phyloP scores from a whole-genome alignment of 2,329 filamentous ascomycete genomes.

The Fusarium algeriense region DNA sequence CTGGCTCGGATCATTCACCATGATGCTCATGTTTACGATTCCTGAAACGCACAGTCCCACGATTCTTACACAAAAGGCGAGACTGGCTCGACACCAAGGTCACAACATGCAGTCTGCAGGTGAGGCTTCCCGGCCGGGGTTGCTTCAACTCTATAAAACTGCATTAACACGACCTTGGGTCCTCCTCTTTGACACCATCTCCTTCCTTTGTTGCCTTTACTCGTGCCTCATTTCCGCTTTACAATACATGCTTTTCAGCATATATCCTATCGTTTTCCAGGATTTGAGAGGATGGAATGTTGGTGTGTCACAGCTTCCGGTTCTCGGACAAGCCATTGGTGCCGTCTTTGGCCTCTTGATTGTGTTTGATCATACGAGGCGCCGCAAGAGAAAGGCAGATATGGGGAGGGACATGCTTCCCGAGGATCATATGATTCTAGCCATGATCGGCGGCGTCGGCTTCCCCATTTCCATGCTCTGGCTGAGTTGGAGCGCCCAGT shows the following conservation, averaged over 20 bases:
- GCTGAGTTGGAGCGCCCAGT: not conserved
- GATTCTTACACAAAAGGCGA: not conserved
- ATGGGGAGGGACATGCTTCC: not conserved
- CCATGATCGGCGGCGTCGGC: not conserved
- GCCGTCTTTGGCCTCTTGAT: not conserved
- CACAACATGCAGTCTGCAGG: not conserved
- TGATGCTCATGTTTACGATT: not conserved
- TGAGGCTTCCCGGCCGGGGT: not conserved
- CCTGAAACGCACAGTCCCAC: not conserved
- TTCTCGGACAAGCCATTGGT: not conserved
- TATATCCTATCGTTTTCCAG: not conserved
- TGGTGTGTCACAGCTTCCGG: not conserved
- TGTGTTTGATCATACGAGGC: not conserved
- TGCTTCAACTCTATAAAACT: not conserved
- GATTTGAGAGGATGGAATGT: not conserved
- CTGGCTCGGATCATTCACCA: not conserved
- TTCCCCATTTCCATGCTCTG: not conserved
- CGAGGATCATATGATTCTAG: not conserved
- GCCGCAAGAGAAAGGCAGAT: not conserved
- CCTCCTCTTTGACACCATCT: not conserved
- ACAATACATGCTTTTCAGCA: conserved; percentile 1
- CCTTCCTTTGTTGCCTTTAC: not conserved
- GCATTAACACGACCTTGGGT: not conserved
- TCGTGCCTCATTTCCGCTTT: not conserved
- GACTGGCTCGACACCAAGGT: not conserved